Percentiles rank a stretch among this genome's conserved stretches.
These are phyloP conservation scores for Diaporthe ampelina DNA, from an alignment of 2,329 filamentous ascomycete species.

Conservation along the genomic window DNA sequence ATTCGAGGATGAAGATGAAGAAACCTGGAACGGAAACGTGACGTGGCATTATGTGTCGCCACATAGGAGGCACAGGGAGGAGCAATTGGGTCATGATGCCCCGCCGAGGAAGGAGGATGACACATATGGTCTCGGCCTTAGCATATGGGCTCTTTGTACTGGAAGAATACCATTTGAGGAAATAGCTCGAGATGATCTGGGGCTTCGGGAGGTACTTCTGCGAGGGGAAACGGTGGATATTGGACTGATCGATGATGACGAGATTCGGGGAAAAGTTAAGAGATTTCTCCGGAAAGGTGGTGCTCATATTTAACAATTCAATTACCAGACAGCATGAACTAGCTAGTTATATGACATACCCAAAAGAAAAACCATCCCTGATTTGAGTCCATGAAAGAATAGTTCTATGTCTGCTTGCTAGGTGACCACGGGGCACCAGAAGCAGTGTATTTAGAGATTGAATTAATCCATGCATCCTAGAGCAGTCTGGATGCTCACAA, in stretches of 20 bases:
- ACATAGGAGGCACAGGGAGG: neutral
- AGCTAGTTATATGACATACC: too few species aligned
- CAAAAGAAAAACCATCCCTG: too few species aligned
- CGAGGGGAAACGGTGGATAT: neutral
- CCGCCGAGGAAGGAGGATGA: neutral
- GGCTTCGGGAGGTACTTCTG: neutral
- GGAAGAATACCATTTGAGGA: neutral
- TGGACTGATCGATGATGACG: neutral
- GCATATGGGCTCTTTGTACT: neutral
- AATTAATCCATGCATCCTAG: too few species aligned
- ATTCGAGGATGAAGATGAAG: neutral
- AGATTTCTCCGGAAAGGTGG: neutral
- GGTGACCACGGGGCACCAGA: too few species aligned
- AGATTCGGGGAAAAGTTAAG: neutral
- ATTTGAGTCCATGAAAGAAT: too few species aligned
- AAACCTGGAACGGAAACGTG: neutral
- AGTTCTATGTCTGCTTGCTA: too few species aligned
- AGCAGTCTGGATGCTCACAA: too few species aligned
- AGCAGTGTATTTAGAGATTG: too few species aligned
- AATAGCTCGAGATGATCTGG: neutral
- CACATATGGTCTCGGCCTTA: neutral
- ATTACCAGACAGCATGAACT: too few species aligned
- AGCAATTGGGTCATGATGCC: neutral
- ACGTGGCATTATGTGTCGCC: neutral
- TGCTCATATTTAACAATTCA: neutral